Conservation (phyloP, 108 stramenopile species). For the Parmales sp. region DNA sequence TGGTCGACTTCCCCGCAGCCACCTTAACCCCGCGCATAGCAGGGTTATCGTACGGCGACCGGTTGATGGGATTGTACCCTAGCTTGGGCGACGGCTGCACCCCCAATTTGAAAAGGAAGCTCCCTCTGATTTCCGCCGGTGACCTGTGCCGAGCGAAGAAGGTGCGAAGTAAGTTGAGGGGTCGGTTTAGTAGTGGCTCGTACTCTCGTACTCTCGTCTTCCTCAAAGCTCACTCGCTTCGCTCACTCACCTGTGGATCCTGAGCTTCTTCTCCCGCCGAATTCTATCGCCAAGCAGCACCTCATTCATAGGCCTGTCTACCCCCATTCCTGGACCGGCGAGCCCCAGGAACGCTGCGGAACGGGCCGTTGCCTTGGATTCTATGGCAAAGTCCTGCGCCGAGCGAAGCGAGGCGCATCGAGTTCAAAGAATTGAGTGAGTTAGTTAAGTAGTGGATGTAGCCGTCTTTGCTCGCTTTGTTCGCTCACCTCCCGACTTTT, state of each 20-base stretch:
- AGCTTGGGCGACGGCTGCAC: background rate
- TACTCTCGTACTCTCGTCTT: background rate
- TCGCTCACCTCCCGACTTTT: too few species aligned
- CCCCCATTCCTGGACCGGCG: background rate
- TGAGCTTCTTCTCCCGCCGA: background rate
- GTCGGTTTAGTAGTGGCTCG: background rate
- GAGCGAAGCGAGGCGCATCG: too few species aligned
- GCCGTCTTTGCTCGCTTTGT: too few species aligned
- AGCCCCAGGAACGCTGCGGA: background rate
- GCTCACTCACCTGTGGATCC: background rate
- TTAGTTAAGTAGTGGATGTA: too few species aligned
- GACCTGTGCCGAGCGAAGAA: background rate
- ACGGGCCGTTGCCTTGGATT: background rate
- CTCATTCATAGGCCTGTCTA: background rate
- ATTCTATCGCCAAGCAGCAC: background rate
- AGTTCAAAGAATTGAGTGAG: too few species aligned
- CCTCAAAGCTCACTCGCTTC: background rate
- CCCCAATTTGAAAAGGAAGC: background rate
- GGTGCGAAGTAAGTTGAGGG: background rate
- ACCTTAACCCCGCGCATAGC: too few species aligned
- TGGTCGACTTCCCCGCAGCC: too few species aligned
- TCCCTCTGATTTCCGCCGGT: background rate
- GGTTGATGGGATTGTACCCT: too few species aligned
- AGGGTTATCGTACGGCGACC: too few species aligned
- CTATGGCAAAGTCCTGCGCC: too few species aligned